These are phyloP conservation scores for Wickerhamiella alocasiicola DNA, from an alignment of 805 yeast genomes.

Conservation along the genomic window DNA sequence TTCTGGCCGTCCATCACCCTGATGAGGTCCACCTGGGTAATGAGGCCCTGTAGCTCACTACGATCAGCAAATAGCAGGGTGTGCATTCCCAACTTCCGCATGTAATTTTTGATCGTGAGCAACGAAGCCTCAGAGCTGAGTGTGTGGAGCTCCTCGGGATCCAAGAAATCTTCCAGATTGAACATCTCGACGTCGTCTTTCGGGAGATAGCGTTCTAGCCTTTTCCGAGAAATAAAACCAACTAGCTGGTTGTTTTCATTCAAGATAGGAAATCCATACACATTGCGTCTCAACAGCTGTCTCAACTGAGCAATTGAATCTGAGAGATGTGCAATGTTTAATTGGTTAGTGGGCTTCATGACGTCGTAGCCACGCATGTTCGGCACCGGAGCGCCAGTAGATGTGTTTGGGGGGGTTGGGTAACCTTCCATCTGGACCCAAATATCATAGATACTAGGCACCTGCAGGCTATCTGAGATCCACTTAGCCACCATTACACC, in stretches of 20 bases:
- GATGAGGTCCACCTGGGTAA: slow-evolving; percentile 9
- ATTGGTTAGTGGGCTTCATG: slow-evolving; percentile 8
- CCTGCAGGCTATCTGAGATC: slow-evolving; percentile 50
- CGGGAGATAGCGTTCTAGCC: slow-evolving; percentile 4
- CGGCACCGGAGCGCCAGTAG: slow-evolving; percentile 6
- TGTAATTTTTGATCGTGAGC: slow-evolving; percentile 3
- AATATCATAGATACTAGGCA: slow-evolving; percentile 48
- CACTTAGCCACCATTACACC: slow-evolving; percentile 67
- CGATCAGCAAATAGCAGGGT: slow-evolving; percentile 7
- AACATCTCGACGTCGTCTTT: slow-evolving; percentile 4
- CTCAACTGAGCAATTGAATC: slow-evolving; percentile 7
- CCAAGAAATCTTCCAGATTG: background rate
- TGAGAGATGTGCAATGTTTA: slow-evolving; percentile 1
- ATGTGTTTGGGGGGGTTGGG: background rate
- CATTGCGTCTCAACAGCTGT: slow-evolving; percentile 1
- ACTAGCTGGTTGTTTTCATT: slow-evolving; percentile 9
- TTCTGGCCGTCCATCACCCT: background rate
- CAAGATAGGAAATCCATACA: slow-evolving; percentile 9
- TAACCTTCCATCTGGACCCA: slow-evolving; percentile 17
- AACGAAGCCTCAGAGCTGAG: slow-evolving; percentile 7
- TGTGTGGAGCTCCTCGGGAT: slow-evolving; percentile 1
- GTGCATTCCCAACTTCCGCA: slow-evolving; percentile 9
- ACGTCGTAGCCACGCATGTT: slow-evolving; percentile 8
- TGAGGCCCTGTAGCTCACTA: slow-evolving; percentile 11
- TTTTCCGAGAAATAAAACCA: slow-evolving; percentile 6